These are phyloP conservation scores for Termitomyces sp. DNA, from an alignment of 768 basidiomycete genomes.

Conservation along the genomic window DNA sequence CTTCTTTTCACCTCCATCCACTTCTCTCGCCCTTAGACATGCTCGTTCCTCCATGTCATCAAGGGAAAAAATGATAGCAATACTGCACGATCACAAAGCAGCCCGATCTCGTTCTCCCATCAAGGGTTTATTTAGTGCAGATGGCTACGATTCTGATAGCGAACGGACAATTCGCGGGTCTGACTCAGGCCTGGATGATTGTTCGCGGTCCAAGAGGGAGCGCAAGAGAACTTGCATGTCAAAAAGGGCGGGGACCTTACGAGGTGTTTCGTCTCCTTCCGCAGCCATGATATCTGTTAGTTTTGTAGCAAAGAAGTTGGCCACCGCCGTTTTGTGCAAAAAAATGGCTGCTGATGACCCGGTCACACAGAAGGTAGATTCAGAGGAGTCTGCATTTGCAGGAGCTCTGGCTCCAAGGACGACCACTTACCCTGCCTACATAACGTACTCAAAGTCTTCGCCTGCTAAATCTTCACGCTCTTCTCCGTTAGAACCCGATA, in stretches of 20 bases:
- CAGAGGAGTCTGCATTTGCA: neutral
- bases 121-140: slow-evolving; percentile 20
- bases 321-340: neutral
- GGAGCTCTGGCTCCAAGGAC: neutral
- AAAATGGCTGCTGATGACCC: neutral
- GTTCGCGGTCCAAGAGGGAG: slow-evolving; percentile 3
- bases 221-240: neutral
- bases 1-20: slow-evolving; percentile 7
- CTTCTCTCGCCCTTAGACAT: slow-evolving; percentile 1
- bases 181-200: slow-evolving; percentile 4
- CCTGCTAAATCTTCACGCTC: neutral
- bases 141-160: slow-evolving; percentile 9
- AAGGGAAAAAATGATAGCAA: slow-evolving; percentile 7
- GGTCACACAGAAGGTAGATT: neutral
- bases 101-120: slow-evolving; percentile 22
- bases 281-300: neutral
- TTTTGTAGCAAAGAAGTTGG: neutral
- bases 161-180: slow-evolving; percentile 9
- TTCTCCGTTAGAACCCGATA: neutral
- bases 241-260: neutral
- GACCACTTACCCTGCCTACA: slow-evolving; percentile 6
- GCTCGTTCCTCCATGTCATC: slow-evolving; percentile 3
- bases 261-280: neutral
- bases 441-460: slow-evolving; percentile 6
- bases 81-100: slow-evolving; percentile 17